Percentiles rank a stretch among this genome's conserved stretches.
Evolutionary conservation across 2,329 filamentous ascomycete species (phyloP).

Genomic region (Alternaria sp.): DNA sequence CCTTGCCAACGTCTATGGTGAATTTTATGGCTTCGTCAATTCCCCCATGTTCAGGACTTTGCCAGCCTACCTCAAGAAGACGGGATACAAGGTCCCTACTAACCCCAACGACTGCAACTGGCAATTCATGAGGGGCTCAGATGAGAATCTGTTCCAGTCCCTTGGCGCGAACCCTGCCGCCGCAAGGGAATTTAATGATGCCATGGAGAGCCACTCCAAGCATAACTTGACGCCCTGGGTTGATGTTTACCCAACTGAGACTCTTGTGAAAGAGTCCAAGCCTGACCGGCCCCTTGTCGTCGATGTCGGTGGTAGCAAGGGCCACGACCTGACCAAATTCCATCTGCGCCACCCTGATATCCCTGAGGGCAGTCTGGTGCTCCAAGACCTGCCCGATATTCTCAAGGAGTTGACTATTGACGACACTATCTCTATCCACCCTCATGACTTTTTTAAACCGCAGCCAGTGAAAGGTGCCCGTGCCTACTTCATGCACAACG

Average conservation of each 20-base stretch:
- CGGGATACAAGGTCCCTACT: conserved; percentile 3
- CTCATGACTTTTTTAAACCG: conserved; percentile 5
- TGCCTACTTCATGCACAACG: conserved; percentile 6
- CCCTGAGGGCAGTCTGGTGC: background rate
- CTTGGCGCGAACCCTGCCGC: conserved; percentile 9
- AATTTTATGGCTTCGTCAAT: conserved; percentile 8
- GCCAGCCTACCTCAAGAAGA: conserved; percentile 6
- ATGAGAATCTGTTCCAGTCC: conserved; percentile 6
- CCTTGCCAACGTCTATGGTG: conserved; percentile 8
- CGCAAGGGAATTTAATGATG: conserved; percentile 7
- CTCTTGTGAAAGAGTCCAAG: background rate
- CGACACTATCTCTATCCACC: background rate
- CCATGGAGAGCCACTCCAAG: conserved; percentile 6
- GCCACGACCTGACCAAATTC: conserved; percentile 6
- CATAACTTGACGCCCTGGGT: conserved; percentile 1
- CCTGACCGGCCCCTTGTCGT: conserved; percentile 1
- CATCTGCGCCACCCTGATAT: conserved; percentile 3
- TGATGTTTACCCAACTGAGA: conserved; percentile 4
- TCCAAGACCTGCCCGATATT: conserved; percentile 5
- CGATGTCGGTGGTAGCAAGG: conserved; percentile 10
- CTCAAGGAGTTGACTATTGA: conserved; percentile 1
- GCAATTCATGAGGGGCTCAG: conserved; percentile 7
- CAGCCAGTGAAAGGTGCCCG: conserved; percentile 6
- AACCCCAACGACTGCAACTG: conserved; percentile 9
- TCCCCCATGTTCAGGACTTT: conserved; percentile 8